phyloP scores from a whole-genome alignment of 2,329 filamentous ascomycete species.

The Dactylellina drechsleri region DNA sequence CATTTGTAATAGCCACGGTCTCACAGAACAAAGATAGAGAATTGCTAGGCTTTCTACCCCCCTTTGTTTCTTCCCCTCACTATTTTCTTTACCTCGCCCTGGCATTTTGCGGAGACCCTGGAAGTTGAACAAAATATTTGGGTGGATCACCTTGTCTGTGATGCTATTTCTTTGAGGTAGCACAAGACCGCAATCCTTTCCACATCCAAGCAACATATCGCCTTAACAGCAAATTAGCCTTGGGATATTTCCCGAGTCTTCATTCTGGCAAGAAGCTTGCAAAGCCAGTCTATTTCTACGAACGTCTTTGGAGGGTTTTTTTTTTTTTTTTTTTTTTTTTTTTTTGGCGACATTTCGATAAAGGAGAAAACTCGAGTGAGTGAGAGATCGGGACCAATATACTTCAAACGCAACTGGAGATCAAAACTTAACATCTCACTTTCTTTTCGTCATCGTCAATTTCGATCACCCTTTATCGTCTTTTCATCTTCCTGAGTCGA shows the following conservation, averaged over 20 bases:
- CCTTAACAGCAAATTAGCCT: slow-evolving; percentile 20
- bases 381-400: slow-evolving; percentile 13
- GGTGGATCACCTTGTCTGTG: slow-evolving; percentile 6
- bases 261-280: slow-evolving; percentile 23
- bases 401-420: slow-evolving; percentile 16
- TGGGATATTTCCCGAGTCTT: slow-evolving; percentile 32
- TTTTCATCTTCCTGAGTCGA: slow-evolving; percentile 5
- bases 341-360: slow-evolving; percentile 30
- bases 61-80: slow-evolving; percentile 17
- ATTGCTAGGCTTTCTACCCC: slow-evolving; percentile 23
- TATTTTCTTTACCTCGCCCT: slow-evolving; percentile 9
- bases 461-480: slow-evolving; percentile 12
- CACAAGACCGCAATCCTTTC: slow-evolving; percentile 48
- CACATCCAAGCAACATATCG: slow-evolving; percentile 9
- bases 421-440: not conserved
- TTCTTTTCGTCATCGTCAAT: slow-evolving; percentile 10
- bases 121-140: slow-evolving; percentile 31
- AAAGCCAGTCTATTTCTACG: slow-evolving; percentile 41
- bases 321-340: slow-evolving; percentile 30
- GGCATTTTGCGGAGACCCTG: slow-evolving; percentile 10
- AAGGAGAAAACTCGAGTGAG: slow-evolving; percentile 10
- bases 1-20: slow-evolving; percentile 50
- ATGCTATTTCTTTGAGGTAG: slow-evolving; percentile 46
- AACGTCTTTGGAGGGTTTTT: slow-evolving; percentile 5
- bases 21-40: slow-evolving; percentile 33